phyloP scores from a whole-genome alignment of 2,329 filamentous ascomycete genomes.

The Colletotrichum magnum region DNA sequence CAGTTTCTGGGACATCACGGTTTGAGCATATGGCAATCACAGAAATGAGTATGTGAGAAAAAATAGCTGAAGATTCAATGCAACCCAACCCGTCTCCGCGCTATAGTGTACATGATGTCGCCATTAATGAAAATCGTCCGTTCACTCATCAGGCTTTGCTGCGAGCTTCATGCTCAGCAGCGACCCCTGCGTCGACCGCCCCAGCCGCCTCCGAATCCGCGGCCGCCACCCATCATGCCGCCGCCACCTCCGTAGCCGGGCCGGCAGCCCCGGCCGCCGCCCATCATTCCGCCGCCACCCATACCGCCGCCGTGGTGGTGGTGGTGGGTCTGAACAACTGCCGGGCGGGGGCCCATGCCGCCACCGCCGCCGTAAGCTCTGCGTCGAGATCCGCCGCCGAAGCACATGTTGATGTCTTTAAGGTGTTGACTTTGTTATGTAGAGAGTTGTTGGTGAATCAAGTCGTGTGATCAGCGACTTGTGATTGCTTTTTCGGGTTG shows the following conservation, averaged over 20 bases:
- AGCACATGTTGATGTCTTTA: constrained; percentile 20
- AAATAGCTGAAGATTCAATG: not conserved
- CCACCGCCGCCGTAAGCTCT: constrained; percentile 24
- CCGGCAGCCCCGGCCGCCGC: constrained; percentile 8
- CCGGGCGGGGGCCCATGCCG: constrained; percentile 28
- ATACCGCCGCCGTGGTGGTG: constrained; percentile 37
- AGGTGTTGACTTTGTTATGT: not conserved
- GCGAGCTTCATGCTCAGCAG: not conserved
- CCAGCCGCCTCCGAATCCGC: constrained; percentile 10
- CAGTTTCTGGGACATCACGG: too few relatives aligned
- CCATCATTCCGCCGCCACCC: constrained; percentile 20
- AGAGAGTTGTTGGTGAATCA: not conserved
- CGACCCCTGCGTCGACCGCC: constrained; percentile 12
- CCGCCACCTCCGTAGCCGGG: constrained; percentile 25
- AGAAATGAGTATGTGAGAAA: too few relatives aligned
- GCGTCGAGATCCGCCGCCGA: constrained; percentile 28
- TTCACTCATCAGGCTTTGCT: not conserved
- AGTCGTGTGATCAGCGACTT: not conserved
- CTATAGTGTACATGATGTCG: not conserved
- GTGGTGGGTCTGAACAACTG: constrained; percentile 27
- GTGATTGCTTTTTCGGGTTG: not conserved
- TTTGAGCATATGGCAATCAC: too few relatives aligned
- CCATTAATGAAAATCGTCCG: not conserved
- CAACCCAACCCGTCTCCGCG: not conserved
- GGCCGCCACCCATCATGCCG: constrained; percentile 14